These are phyloP conservation scores for Phytopythium sindhum DNA, from an alignment of 352 stramenopile species.

Conservation along the genomic window DNA sequence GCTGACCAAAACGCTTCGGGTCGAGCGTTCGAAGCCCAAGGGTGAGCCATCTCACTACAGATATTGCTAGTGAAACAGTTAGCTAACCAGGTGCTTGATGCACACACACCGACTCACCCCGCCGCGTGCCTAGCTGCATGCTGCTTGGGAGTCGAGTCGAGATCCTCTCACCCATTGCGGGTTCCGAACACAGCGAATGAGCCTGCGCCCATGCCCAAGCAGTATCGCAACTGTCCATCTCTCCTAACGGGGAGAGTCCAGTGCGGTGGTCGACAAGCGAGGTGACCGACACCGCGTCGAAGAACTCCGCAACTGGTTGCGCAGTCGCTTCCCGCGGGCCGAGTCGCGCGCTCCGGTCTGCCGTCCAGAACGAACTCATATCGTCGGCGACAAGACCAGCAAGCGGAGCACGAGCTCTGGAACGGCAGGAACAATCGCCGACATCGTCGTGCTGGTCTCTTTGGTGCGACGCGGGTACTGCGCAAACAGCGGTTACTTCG, in stretches of 20 bases:
- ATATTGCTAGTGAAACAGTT: too few relatives aligned
- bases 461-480: conserved; percentile 21
- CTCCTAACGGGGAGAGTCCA: conserved; percentile 6
- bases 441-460: conserved; percentile 25
- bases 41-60: too few relatives aligned
- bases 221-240: conserved; percentile 8
- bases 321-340: conserved; percentile 7
- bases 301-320: conserved; percentile 3
- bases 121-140: too few relatives aligned
- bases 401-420: conserved; percentile 2
- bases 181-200: too few relatives aligned
- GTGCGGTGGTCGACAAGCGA: conserved; percentile 10
- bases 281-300: conserved; percentile 1
- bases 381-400: background rate
- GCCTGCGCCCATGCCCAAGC: conserved; percentile 4
- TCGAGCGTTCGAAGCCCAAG: too few relatives aligned
- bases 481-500: conserved; percentile 12
- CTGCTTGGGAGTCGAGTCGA: too few relatives aligned
- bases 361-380: too few relatives aligned
- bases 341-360: too few relatives aligned
- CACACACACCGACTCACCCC: too few relatives aligned
- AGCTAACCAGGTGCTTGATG: too few relatives aligned
- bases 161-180: too few relatives aligned
- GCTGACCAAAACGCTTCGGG: too few relatives aligned
- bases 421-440: conserved; percentile 27